Conservation (phyloP, 768 basidiomycete species). For the Mycena floridula region DNA sequence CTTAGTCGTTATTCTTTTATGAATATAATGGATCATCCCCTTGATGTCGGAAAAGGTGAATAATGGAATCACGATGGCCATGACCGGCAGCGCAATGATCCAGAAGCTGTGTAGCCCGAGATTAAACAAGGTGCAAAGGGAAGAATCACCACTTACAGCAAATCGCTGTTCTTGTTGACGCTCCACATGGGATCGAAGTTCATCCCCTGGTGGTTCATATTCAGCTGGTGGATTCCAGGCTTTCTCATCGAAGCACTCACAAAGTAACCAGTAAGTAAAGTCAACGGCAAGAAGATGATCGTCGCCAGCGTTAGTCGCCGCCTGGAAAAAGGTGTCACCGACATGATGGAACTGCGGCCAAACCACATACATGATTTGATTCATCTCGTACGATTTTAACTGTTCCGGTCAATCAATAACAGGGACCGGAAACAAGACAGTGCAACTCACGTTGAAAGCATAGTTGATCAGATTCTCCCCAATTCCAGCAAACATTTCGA, state of each 20-base stretch:
- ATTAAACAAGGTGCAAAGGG: background rate
- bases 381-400: conserved; percentile 64
- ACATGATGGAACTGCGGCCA: background rate
- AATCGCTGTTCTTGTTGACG: conserved; percentile 38
- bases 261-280: conserved; percentile 70
- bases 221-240: background rate
- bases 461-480: conserved; percentile 65
- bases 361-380: conserved; percentile 48
- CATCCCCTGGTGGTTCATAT: conserved; percentile 45
- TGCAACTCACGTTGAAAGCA: conserved; percentile 55
- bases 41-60: conserved; percentile 49
- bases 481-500: conserved; percentile 65
- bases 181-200: conserved; percentile 53
- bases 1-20: conserved; percentile 31
- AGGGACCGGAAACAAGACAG: background rate
- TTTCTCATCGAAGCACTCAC: conserved; percentile 35
- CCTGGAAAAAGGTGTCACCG: conserved; percentile 25
- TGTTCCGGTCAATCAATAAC: conserved; percentile 25
- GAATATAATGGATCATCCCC: conserved; percentile 37
- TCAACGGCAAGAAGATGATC: conserved; percentile 65
- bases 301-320: conserved; percentile 61
- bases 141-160: conserved; percentile 29
- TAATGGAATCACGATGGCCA: conserved; percentile 44
- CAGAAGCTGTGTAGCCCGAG: conserved; percentile 44
- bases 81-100: conserved; percentile 56